Conservation (phyloP, 164 flowering plant genomes). For the Santalum album region DNA sequence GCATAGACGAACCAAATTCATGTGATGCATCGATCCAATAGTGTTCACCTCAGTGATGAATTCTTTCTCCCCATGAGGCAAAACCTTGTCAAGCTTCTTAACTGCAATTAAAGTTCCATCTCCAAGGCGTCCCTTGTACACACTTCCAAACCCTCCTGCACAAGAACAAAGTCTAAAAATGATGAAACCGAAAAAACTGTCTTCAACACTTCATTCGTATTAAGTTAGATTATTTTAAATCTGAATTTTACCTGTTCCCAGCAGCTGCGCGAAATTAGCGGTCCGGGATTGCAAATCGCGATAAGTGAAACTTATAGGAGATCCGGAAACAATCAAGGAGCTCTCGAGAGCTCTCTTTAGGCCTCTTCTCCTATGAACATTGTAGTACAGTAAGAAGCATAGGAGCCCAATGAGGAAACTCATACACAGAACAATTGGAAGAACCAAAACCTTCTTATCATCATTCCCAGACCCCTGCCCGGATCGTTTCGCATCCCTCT, state of each 20-base stretch:
- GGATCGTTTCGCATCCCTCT: constrained; percentile 3
- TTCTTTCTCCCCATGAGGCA: constrained; percentile 91
- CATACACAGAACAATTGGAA: constrained; percentile 62
- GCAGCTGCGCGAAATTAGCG: constrained; percentile 39
- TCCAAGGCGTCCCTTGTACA: constrained; percentile 69
- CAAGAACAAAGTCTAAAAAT: neutral
- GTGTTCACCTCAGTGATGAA: constrained; percentile 86
- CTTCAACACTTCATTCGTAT: too few species aligned
- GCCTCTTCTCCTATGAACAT: constrained; percentile 29
- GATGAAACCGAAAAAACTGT: too few species aligned
- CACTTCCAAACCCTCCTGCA: constrained; percentile 89
- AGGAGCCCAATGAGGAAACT: constrained; percentile 44
- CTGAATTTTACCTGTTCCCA: constrained; percentile 55
- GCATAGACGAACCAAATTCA: constrained; percentile 86
- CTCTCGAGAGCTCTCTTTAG: constrained; percentile 33
- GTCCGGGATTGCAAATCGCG: constrained; percentile 63
- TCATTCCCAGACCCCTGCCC: constrained; percentile 11
- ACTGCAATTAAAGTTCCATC: constrained; percentile 85
- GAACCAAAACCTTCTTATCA: constrained; percentile 39
- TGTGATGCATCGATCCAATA: constrained; percentile 93
- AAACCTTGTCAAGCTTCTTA: constrained; percentile 68
- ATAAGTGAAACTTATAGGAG: constrained; percentile 60
- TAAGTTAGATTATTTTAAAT: too few species aligned
- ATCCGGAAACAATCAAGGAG: constrained; percentile 49
- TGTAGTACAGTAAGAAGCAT: constrained; percentile 43